Percentiles rank a stretch among this genome's conserved stretches.
These are phyloP conservation scores for Neonectria ditissima DNA, from an alignment of 2,329 filamentous ascomycete species.

Conservation along the genomic window DNA sequence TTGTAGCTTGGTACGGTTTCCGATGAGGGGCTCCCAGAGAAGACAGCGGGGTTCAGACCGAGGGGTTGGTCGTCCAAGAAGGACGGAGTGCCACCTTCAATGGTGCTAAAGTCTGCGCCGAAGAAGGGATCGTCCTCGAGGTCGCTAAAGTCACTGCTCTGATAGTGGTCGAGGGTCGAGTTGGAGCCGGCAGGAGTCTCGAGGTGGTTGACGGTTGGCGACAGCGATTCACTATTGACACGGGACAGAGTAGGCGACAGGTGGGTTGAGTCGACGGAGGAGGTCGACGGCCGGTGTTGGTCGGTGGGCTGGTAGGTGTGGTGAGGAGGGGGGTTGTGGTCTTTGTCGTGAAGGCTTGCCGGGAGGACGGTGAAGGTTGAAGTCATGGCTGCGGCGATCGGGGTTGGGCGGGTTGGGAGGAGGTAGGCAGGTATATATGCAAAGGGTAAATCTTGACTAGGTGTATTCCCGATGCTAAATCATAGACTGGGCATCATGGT, in stretches of 20 bases:
- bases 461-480: slow-evolving; percentile 44
- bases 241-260: slow-evolving; percentile 60
- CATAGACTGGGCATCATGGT: slow-evolving; percentile 50
- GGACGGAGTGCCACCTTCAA: slow-evolving; percentile 56
- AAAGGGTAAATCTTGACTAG: slow-evolving; percentile 39
- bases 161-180: slow-evolving; percentile 56
- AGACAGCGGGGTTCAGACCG: slow-evolving; percentile 38
- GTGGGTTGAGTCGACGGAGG: slow-evolving; percentile 52
- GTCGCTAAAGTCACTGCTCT: slow-evolving; percentile 62
- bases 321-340: slow-evolving; percentile 48
- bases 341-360: slow-evolving; percentile 53
- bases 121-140: slow-evolving; percentile 64
- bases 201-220: slow-evolving; percentile 46
- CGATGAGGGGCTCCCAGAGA: slow-evolving; percentile 22
- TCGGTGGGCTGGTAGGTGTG: slow-evolving; percentile 40
- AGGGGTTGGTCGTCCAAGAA: slow-evolving; percentile 56
- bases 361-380: slow-evolving; percentile 57
- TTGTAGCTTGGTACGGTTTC: slow-evolving; percentile 36
- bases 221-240: slow-evolving; percentile 47
- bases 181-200: slow-evolving; percentile 64
- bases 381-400: slow-evolving; percentile 54
- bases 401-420: slow-evolving; percentile 39
- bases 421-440: slow-evolving; percentile 51
- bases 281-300: slow-evolving; percentile 44
- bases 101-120: slow-evolving; percentile 60